A percentile compares a stretch with the other conserved stretches of the same genome.
Conservation (phyloP, 345 rosid genomes). For the Eucalyptus guilfoylei region DNA sequence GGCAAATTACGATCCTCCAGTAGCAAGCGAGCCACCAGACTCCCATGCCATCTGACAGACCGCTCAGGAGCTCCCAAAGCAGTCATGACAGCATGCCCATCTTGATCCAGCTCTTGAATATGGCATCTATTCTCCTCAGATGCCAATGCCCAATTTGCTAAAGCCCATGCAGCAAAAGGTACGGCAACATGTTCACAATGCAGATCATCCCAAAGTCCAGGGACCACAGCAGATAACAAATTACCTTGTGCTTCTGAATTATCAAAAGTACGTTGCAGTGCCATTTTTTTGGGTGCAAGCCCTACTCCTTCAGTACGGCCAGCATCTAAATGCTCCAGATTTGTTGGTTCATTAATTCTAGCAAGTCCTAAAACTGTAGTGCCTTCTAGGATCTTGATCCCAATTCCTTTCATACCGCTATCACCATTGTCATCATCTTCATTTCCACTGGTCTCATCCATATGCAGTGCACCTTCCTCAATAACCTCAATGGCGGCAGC, state of each 20-base stretch:
- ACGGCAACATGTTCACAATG: conserved; percentile 98
- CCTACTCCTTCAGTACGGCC: conserved; percentile 3
- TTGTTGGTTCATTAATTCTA: conserved; percentile 41
- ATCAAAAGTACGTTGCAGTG: conserved; percentile 47
- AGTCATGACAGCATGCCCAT: conserved; percentile 82
- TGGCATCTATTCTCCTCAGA: conserved; percentile 67
- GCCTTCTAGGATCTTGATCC: conserved; percentile 90
- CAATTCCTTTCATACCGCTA: conserved; percentile 70
- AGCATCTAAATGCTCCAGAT: conserved; percentile 32
- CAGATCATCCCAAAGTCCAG: conserved; percentile 99
- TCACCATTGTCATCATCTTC: conserved; percentile 71
- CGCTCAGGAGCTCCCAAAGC: conserved; percentile 93
- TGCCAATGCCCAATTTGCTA: conserved; percentile 99
- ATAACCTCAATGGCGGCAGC: conserved; percentile 83
- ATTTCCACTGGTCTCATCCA: conserved; percentile 39
- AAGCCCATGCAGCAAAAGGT: conserved; percentile 98
- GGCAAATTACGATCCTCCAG: conserved; percentile 83
- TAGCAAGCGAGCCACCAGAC: conserved; percentile 78
- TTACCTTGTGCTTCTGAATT: conserved; percentile 32
- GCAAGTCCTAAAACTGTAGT: conserved; percentile 78
- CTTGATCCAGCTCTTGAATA: conserved; percentile 87
- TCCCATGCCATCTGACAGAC: conserved; percentile 99
- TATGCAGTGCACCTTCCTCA: conserved; percentile 87
- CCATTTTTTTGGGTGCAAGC: conserved; percentile 26
- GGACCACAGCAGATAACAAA: conserved; percentile 74